Evolutionary conservation across 202 grass and related monocot species (phyloP), one percentile per base, ranked within the genome.

Genomic region (Digitaria exilis): DNA sequence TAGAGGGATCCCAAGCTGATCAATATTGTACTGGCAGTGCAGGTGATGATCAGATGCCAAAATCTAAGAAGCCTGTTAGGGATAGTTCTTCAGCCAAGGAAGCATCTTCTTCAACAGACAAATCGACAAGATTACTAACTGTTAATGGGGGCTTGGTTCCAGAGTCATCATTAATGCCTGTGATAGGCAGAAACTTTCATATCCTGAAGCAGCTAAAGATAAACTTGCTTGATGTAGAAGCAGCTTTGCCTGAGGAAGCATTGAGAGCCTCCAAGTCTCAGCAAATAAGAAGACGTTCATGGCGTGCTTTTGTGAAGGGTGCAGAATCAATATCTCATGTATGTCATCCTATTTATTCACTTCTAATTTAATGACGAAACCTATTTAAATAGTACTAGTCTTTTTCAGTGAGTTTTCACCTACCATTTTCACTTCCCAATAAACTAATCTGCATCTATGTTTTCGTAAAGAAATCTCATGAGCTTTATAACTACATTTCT

Each of bases 311-410:
- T 93, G 93, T 98, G 57, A 98, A 98, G 81, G 82, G 81, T 42
- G 91, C 93, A 76, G 90, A 98, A 74, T 96, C 93, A 63, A 96
- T 98, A 88, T 95, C 85, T 69, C 89, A 96, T 93, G 96, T 95
- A 80, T 37, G 55, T 73, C 66, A 68, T 60, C 86, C 65, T 76
- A 66, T 81, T 67, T 84, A 67, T 79, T 73, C 79, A 68, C 35
- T 52, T 76, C 49, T 5, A 46, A 6, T 76, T 54, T 69, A 71
- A 52, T 29, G 13, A 21, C 22, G 21, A 46, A 49, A 77, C 35
- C 49, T 80, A 30, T 59, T 71, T 72, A 44, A 45, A 35, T 34
- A 55, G 45, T 65, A 50, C n/a, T 44, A 22, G 24, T 72, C 65
- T 73, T 66, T 35, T 51, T 51, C 30, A 74, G 22, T 42, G 15